Percentiles rank a stretch among this genome's conserved stretches.
Conservation (phyloP, 2,329 filamentous ascomycete genomes). For the Colletotrichum sp. region DNA sequence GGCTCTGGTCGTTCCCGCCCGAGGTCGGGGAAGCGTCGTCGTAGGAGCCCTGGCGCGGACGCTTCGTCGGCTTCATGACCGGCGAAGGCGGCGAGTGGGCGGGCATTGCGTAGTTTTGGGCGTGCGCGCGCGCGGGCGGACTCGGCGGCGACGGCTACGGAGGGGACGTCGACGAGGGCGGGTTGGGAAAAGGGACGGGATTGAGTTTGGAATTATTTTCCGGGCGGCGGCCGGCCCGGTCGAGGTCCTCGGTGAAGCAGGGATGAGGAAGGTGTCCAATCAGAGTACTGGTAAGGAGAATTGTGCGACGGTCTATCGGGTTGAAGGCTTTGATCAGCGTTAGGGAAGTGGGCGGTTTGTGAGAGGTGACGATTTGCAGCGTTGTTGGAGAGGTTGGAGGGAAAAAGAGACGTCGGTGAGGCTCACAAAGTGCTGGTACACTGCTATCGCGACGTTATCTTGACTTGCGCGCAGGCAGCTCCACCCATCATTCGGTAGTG, state of each 20-base stretch:
- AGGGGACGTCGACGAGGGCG: not conserved
- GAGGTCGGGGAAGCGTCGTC: slow-evolving; percentile 38
- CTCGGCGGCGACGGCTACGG: not conserved
- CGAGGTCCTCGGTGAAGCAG: not conserved
- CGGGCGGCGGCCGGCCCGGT: slow-evolving; percentile 1
- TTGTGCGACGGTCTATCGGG: not conserved
- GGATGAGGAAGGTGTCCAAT: not conserved
- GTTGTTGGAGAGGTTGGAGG: not conserved
- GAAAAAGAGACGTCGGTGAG: not conserved
- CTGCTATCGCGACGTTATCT: slow-evolving; percentile 16
- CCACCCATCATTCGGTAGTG: slow-evolving; percentile 16
- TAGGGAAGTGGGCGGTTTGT: not conserved
- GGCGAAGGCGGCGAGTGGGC: slow-evolving; percentile 54
- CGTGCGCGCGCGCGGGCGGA: not conserved
- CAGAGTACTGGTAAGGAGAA: not conserved
- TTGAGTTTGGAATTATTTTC: not conserved
- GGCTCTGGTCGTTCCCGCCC: slow-evolving; percentile 40
- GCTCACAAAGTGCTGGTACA: slow-evolving; percentile 5
- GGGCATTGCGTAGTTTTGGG: slow-evolving; percentile 40
- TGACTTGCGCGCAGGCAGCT: slow-evolving; percentile 11
- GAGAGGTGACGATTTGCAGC: not conserved
- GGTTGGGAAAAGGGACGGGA: not conserved
- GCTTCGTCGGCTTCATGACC: slow-evolving; percentile 59
- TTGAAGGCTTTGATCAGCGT: not conserved
- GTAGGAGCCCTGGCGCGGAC: slow-evolving; percentile 59